Percentiles rank a stretch among this genome's conserved stretches.
These are phyloP conservation scores for Intubia oerlemansii DNA, from an alignment of 2,329 filamentous ascomycete species.

Conservation along the genomic window DNA sequence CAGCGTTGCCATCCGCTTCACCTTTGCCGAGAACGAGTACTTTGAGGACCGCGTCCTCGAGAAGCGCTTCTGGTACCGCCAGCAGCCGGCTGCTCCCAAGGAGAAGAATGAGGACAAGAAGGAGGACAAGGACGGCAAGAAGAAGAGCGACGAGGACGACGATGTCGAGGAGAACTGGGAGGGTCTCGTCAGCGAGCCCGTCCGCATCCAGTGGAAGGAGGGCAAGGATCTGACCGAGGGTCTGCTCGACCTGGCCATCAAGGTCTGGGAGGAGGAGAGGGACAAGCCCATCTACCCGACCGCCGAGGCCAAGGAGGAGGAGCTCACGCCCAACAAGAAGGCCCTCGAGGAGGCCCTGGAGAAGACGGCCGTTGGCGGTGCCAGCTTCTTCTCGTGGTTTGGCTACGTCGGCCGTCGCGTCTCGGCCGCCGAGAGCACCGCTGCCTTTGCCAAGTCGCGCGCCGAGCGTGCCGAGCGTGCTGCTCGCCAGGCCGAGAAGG, in stretches of 20 bases:
- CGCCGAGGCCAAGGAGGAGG: constrained; percentile 10
- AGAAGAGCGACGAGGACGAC: neutral
- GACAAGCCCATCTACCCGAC: constrained; percentile 12
- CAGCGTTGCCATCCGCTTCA: constrained; percentile 55
- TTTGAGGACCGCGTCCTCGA: constrained; percentile 61
- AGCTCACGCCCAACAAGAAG: constrained; percentile 1
- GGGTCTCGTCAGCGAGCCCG: constrained; percentile 72
- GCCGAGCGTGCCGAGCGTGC: constrained; percentile 10
- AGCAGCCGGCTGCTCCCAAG: neutral
- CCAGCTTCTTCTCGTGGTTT: constrained; percentile 82
- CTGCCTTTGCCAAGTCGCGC: constrained; percentile 36
- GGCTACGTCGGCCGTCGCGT: constrained; percentile 54
- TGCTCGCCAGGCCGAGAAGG: constrained; percentile 12
- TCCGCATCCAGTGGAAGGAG: constrained; percentile 72
- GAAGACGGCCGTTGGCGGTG: constrained; percentile 36
- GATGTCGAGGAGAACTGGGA: constrained; percentile 25
- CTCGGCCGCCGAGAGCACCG: constrained; percentile 47
- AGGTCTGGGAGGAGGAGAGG: constrained; percentile 38
- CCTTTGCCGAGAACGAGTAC: constrained; percentile 62
- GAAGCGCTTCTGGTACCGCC: constrained; percentile 81
- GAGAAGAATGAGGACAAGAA: constrained; percentile 1
- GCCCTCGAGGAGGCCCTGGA: constrained; percentile 32
- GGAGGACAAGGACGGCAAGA: neutral
- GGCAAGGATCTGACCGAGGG: constrained; percentile 70
- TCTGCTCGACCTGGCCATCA: constrained; percentile 50